Evolutionary conservation across 345 rosid genomes (phyloP).

Genomic region (Psidium guajava): DNA sequence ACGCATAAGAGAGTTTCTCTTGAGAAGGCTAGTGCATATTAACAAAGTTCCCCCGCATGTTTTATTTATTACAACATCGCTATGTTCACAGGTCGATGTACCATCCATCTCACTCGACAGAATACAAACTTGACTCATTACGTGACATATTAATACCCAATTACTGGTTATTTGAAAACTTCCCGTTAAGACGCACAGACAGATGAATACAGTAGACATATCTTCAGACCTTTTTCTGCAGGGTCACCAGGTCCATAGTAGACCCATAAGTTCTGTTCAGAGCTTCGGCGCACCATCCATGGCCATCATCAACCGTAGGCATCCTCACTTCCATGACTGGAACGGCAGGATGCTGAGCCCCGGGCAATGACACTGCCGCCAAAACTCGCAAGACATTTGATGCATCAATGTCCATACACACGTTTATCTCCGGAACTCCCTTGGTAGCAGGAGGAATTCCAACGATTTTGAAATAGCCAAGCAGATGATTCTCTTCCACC

Average conservation of each 20-base stretch:
- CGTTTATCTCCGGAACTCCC: constrained; percentile 74
- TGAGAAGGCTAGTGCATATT: not conserved
- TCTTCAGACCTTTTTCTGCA: constrained; percentile 37
- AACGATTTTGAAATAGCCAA: constrained; percentile 72
- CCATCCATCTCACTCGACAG: not conserved
- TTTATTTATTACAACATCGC: not conserved
- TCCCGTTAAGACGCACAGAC: too few relatives aligned
- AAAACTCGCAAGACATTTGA: constrained; percentile 49
- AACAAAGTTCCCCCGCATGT: not conserved
- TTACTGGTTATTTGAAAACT: not conserved
- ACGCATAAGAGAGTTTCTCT: not conserved
- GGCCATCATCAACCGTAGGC: constrained; percentile 88
- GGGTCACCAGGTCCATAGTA: constrained; percentile 41
- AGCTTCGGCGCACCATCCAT: constrained; percentile 76
- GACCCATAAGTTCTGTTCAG: constrained; percentile 48
- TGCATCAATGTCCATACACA: constrained; percentile 90
- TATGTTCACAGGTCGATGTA: not conserved
- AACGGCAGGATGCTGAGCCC: constrained; percentile 37
- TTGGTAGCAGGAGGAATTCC: constrained; percentile 62
- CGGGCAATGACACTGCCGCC: constrained; percentile 59
- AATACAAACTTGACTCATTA: not conserved
- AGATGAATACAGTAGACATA: not conserved
- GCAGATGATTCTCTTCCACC: constrained; percentile 61
- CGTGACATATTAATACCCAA: not conserved
- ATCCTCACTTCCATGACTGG: constrained; percentile 79